Base-by-base conservation (phyloP, 225 moss, liverwort and hornwort genomes). In the Climacium dendroides region DNA sequence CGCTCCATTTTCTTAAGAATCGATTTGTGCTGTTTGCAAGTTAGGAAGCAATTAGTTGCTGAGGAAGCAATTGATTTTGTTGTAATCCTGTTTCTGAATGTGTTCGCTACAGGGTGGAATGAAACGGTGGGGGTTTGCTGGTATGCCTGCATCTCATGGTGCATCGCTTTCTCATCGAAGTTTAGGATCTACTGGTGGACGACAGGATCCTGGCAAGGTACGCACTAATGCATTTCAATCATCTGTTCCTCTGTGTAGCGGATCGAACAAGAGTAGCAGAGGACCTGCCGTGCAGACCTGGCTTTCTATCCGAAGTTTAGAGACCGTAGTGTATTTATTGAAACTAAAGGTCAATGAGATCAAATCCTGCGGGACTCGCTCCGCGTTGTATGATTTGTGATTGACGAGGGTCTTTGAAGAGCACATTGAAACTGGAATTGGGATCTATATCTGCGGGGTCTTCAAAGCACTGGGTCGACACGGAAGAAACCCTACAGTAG, bases 131-230 rank as follows among this genome's bases (percentile, higher is more conserved):
- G 99, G 99, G 32, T 99, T 99, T 85, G 63, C 95, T 93, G 97
- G 99, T 80, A 99, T 97, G 97, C 99, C 99, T 63, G 97, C 97
- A 76, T 97, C 97, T 87, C 99, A 99, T 87, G 99, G 99, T 86
- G 97, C 97, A 58, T 99, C 99, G 7, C 95, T 97, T 60, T 96
- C 99, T 75, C 99, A 99, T 94, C 96, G 99, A 92, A 97, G 97
- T 88, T 91, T 99, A 85, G 99, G 97, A 85, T 99, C 99, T 34
- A 99, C 99, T 60, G 99, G 99, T 89, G 99, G 99, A 83, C 95
- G 99, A 54, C 99, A 99, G 82, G 99, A 99, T 85, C 99, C 99
- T 92, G 99, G 99, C 78, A 99, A 95, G 95, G 97, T 97, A 89
- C 25, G 39, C 52, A 47, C 54, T 24, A 34, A 32, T 48, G 58